Evolutionary conservation across 306 rosid species (phyloP), one percentile per base, ranked within the genome.

Genomic region (Castanea mollissima): DNA sequence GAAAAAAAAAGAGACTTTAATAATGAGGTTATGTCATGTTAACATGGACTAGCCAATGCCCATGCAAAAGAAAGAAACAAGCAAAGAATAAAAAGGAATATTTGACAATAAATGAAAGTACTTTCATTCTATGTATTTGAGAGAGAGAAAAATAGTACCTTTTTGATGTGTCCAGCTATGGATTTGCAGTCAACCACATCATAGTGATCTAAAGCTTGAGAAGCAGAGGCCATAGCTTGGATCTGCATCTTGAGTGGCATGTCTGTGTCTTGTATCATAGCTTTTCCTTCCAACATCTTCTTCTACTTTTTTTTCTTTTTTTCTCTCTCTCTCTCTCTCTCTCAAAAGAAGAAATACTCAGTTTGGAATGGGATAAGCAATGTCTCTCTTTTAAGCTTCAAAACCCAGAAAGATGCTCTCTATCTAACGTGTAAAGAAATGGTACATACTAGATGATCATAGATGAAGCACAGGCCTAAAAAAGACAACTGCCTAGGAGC

Each of bases 191-290:
- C 98, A 75, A 95, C 14, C 72, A 95, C 99, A 82, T 95, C 99
- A 68, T 81, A 93, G 72, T 90, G 90, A 88, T 93, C 99, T 76
- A 95, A 80, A 89, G 99, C 99, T 87, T 93, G 76, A 91, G 94
- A 95, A 84, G 98, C 97, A 75, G 93, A 79, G 41, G 92, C 90
- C 97, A 83, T 95, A 83, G 99, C 99, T 84, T 91, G 98, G 81
- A 89, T 82, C 91, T 93, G 99, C 99, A 95, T 95, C 98, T 91
- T 89, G 67, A 41, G 79, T 32, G 99, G 97, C 99, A 95, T 95
- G 78, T 95, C 98, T 76, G 94, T 89, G 65, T 93, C 99, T 77
- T 88, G 87, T 18, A 95, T 76, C 87, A 89, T 63, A 60, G 97
- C 99, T 76, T 90, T 95, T 32, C 99, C 99, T 89, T 93, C 97